A percentile compares a stretch with the other conserved stretches of the same genome.
Evolutionary conservation across 2,329 filamentous ascomycete genomes (phyloP).

Genomic region (Mycosphaerelloides madeirae): DNA sequence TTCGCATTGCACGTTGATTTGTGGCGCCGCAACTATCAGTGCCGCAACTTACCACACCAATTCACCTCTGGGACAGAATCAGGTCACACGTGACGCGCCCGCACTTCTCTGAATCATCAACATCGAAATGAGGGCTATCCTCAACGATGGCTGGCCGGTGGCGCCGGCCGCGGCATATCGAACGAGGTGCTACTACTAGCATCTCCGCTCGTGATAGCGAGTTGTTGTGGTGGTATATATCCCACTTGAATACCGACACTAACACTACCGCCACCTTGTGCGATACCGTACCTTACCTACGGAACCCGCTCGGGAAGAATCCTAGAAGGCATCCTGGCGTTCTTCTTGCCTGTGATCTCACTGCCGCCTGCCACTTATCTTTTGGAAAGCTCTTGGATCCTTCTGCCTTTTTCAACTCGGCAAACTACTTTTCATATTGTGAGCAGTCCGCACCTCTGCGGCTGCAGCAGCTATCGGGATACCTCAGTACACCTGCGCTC

Average conservation of each 20-base stretch:
- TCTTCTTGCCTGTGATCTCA: background rate
- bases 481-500: background rate
- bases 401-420: background rate
- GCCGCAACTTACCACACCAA: no score
- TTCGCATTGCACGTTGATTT: no score
- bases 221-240: background rate
- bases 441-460: no score
- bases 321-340: background rate
- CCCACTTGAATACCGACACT: background rate
- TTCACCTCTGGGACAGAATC: no score
- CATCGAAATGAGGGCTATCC: no score
- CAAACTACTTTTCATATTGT: background rate
- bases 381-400: background rate
- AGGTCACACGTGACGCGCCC: no score
- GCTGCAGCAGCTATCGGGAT: no score
- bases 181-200: background rate
- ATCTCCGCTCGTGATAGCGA: background rate
- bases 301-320: background rate
- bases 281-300: background rate
- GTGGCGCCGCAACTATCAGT: no score
- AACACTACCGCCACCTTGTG: constrained; percentile 1
- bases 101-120: no score
- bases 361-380: background rate
- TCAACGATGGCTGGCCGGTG: no score
- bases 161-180: no score